These are phyloP conservation scores for Tylopilus felleus DNA, from an alignment of 768 basidiomycete genomes.

Conservation along the genomic window DNA sequence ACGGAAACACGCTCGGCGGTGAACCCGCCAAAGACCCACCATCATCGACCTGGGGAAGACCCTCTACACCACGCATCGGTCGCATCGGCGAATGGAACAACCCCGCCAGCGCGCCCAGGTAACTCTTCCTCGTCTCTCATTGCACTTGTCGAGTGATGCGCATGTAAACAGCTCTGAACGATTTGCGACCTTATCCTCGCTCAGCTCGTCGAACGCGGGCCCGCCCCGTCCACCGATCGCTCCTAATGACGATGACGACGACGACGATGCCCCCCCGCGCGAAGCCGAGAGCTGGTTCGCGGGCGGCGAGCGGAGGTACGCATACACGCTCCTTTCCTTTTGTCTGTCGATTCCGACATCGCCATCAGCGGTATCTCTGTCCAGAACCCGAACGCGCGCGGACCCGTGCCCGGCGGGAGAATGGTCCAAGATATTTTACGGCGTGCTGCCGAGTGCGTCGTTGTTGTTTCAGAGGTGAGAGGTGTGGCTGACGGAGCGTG, in stretches of 20 bases:
- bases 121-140: neutral
- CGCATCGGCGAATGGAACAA: conserved; percentile 50
- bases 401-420: conserved; percentile 48
- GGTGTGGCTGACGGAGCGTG: neutral
- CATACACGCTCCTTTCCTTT: neutral
- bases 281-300: conserved; percentile 78
- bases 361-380: conserved; percentile 75
- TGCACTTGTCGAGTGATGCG: neutral
- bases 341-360: neutral
- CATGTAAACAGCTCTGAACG: conserved; percentile 22
- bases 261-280: conserved; percentile 37
- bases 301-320: conserved; percentile 90
- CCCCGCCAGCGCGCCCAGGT: conserved; percentile 15
- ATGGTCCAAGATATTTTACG: conserved; percentile 71
- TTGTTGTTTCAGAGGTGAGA: neutral
- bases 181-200: conserved; percentile 37
- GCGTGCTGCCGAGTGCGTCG: conserved; percentile 73
- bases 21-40: conserved; percentile 42
- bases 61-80: conserved; percentile 43
- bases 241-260: conserved; percentile 35
- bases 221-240: conserved; percentile 15
- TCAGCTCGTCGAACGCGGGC: conserved; percentile 20
- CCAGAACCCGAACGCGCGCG: conserved; percentile 68
- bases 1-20: conserved; percentile 50
- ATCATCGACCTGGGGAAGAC: conserved; percentile 45